phyloP scores from a whole-genome alignment of 1,284 basidiomycete genomes.

The Vanrija pseudolonga region DNA sequence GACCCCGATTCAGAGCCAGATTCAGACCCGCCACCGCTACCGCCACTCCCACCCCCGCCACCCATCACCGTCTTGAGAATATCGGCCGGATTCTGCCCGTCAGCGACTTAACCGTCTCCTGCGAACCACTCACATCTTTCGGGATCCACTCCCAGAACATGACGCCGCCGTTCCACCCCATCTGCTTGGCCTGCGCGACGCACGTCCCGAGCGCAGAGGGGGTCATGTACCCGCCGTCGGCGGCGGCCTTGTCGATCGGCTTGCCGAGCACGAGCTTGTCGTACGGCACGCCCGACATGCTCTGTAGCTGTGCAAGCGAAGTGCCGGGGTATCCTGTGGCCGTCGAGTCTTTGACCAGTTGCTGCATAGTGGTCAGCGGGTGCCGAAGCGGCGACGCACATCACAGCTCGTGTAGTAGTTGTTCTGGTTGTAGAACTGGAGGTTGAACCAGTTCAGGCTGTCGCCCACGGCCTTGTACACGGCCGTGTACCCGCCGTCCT shows the following conservation, averaged over 20 bases:
- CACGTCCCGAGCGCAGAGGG: not conserved
- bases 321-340: conserved; percentile 15
- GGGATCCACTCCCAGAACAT: conserved; percentile 50
- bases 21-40: too few species aligned
- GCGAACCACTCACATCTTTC: too few species aligned
- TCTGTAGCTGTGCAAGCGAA: conserved; percentile 42
- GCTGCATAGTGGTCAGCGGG: conserved; percentile 14
- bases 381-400: conserved; percentile 7
- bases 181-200: not conserved
- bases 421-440: conserved; percentile 50
- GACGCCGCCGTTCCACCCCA: conserved; percentile 45
- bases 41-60: too few species aligned
- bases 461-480: conserved; percentile 32
- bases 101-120: too few species aligned
- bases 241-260: conserved; percentile 19
- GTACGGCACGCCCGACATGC: conserved; percentile 25
- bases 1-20: too few species aligned
- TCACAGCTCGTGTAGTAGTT: not conserved
- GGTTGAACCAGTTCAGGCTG: conserved; percentile 37
- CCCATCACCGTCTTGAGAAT: too few species aligned
- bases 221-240: not conserved
- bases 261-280: conserved; percentile 48
- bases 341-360: conserved; percentile 30
- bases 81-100: too few species aligned
- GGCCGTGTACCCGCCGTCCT: conserved; percentile 34